Evolutionary conservation across 2,329 filamentous ascomycete genomes (phyloP).

Genomic region (Penicillium sp.): DNA sequence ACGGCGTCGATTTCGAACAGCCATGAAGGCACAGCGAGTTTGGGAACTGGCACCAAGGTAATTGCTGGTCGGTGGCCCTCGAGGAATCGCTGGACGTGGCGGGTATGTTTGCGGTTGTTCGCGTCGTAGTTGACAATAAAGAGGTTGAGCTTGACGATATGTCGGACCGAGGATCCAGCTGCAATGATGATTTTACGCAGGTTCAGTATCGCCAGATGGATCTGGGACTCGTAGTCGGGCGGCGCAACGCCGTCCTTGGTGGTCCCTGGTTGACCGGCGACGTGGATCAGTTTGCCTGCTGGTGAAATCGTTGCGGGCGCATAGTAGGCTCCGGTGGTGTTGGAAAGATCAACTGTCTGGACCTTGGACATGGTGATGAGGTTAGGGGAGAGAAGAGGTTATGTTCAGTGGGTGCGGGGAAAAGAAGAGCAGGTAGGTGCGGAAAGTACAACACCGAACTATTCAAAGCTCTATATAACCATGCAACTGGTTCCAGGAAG

Average conservation of each 20-base stretch:
- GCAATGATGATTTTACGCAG: constrained; percentile 43
- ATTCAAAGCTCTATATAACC: no score
- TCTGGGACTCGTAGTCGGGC: constrained; percentile 48
- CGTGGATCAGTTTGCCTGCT: constrained; percentile 13
- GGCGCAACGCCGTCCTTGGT: constrained; percentile 38
- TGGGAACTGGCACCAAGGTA: constrained; percentile 49
- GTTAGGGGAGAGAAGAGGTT: no score
- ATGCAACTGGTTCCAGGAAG: no score
- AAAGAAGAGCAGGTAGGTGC: no score
- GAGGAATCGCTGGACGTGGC: constrained; percentile 38
- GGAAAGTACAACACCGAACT: no score
- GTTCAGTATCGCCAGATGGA: constrained; percentile 47
- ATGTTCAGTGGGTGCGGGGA: no score
- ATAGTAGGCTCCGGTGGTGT: constrained; percentile 18
- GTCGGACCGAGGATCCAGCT: constrained; percentile 40
- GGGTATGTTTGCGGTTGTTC: constrained; percentile 41
- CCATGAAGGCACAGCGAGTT: constrained; percentile 46
- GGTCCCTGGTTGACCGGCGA: constrained; percentile 42
- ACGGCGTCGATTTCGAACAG: constrained; percentile 53
- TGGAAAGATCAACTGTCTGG: neutral
- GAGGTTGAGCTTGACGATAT: constrained; percentile 50
- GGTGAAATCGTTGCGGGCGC: constrained; percentile 22
- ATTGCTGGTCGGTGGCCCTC: constrained; percentile 47
- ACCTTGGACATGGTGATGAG: neutral
- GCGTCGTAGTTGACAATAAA: constrained; percentile 54